Evolutionary conservation across 108 stramenopile genomes (phyloP).

Genomic region (Cyclotella distinguenda): DNA sequence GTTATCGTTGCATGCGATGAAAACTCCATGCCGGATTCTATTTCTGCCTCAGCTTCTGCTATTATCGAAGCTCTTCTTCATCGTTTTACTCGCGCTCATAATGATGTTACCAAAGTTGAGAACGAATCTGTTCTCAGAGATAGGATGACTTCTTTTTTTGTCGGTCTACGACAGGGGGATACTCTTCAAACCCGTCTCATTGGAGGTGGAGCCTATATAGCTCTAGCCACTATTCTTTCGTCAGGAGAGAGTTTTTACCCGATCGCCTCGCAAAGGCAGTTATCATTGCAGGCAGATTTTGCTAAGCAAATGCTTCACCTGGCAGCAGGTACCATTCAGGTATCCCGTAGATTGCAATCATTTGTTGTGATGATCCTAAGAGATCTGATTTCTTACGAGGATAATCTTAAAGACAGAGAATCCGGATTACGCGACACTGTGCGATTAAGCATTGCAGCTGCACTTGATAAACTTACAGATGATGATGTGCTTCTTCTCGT

Average conservation of each 20-base stretch:
- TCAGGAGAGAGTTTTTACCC: neutral
- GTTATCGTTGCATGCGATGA: constrained; percentile 2
- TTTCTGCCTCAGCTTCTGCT: constrained; percentile 5
- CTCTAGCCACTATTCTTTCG: constrained; percentile 13
- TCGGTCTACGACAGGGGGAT: constrained; percentile 12
- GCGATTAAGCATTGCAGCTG: constrained; percentile 3
- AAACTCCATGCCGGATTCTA: neutral
- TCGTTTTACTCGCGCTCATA: neutral
- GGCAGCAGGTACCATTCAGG: neutral
- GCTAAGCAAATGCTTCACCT: constrained; percentile 12
- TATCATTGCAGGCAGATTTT: constrained; percentile 3
- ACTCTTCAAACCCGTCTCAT: constrained; percentile 20
- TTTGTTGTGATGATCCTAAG: constrained; percentile 16
- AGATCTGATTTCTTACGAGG: constrained; percentile 23
- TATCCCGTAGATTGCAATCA: neutral
- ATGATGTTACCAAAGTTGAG: neutral
- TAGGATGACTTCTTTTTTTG: constrained; percentile 7
- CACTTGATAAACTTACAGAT: constrained; percentile 23
- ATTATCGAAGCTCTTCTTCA: constrained; percentile 8
- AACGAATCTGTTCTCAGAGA: neutral
- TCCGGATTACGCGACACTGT: neutral
- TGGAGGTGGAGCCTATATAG: constrained; percentile 15
- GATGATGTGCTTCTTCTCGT: constrained; percentile 23
- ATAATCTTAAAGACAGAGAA: constrained; percentile 3
- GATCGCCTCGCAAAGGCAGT: neutral